A percentile compares a stretch with the other conserved stretches of the same genome.
These are phyloP conservation scores for Dothistroma pini DNA, from an alignment of 2,329 filamentous ascomycete genomes.

Conservation along the genomic window DNA sequence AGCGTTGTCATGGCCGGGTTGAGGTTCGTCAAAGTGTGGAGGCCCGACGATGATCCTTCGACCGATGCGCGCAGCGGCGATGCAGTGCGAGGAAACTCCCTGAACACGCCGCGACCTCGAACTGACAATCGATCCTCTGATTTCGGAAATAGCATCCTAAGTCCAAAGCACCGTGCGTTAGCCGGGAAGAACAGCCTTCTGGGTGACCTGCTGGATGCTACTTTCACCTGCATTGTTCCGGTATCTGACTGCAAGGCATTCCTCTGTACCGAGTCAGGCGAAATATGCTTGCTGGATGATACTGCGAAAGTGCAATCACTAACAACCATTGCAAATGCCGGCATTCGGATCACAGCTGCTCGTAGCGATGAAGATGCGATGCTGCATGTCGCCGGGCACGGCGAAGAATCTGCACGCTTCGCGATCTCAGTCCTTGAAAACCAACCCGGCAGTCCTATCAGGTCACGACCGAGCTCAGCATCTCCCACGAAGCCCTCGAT, in stretches of 20 bases:
- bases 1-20: slow-evolving; percentile 82
- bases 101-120: slow-evolving; percentile 30
- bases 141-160: slow-evolving; percentile 35
- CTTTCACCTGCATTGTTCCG: slow-evolving; percentile 72
- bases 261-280: slow-evolving; percentile 80
- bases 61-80: slow-evolving; percentile 18
- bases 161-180: slow-evolving; percentile 62
- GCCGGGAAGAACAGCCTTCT: slow-evolving; percentile 84
- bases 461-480: slow-evolving; percentile 18
- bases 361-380: slow-evolving; percentile 55
- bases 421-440: slow-evolving; percentile 35
- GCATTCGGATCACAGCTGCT: slow-evolving; percentile 66
- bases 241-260: slow-evolving; percentile 72
- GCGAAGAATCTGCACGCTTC: slow-evolving; percentile 53
- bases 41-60: slow-evolving; percentile 61
- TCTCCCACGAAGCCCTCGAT: slow-evolving; percentile 17
- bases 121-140: slow-evolving; percentile 32
- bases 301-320: slow-evolving; percentile 68
- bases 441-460: slow-evolving; percentile 25
- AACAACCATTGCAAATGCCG: slow-evolving; percentile 60
- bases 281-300: slow-evolving; percentile 85
- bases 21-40: slow-evolving; percentile 91
- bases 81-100: slow-evolving; percentile 12
- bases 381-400: slow-evolving; percentile 66
- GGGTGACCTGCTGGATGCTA: slow-evolving; percentile 74